These are phyloP conservation scores for Lactifluus hygrophoroides DNA, from an alignment of 768 basidiomycete genomes.

Conservation along the genomic window DNA sequence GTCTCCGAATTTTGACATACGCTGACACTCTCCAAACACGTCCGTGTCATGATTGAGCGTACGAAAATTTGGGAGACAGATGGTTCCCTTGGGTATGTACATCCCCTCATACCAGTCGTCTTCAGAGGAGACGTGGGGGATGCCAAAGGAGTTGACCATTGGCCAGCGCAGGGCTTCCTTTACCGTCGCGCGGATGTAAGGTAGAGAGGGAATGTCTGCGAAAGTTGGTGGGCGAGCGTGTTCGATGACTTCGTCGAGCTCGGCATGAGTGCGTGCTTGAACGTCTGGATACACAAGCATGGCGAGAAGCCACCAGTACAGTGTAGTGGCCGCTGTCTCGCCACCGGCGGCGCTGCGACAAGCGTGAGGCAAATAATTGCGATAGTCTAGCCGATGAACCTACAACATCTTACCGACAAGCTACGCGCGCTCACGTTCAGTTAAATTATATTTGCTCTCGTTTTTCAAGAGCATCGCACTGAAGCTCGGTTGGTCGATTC, in stretches of 20 bases:
- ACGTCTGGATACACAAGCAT: constrained; percentile 33
- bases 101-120: constrained; percentile 15
- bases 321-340: constrained; percentile 14
- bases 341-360: not conserved
- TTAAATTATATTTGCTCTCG: not conserved
- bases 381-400: not conserved
- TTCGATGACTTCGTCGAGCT: constrained; percentile 34
- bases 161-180: no score
- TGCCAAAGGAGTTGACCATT: constrained; percentile 23
- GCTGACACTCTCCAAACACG: not conserved
- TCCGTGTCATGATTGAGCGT: not conserved
- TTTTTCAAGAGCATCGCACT: constrained; percentile 1
- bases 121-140: not conserved
- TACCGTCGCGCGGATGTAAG: constrained; percentile 33
- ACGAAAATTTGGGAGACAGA: not conserved
- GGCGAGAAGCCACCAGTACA: constrained; percentile 31
- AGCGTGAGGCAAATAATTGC: no score
- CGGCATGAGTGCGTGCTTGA: constrained; percentile 32
- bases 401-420: constrained; percentile 16
- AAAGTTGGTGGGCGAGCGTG: constrained; percentile 31
- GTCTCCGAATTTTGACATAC: no score
- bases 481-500: constrained; percentile 4
- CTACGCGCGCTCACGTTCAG: constrained; percentile 12
- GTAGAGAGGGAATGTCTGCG: constrained; percentile 26
- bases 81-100: constrained; percentile 15